Evolutionary conservation across 2,329 filamentous ascomycete genomes (phyloP), one percentile per base, ranked within the genome.

Genomic region (Alternaria longipes): DNA sequence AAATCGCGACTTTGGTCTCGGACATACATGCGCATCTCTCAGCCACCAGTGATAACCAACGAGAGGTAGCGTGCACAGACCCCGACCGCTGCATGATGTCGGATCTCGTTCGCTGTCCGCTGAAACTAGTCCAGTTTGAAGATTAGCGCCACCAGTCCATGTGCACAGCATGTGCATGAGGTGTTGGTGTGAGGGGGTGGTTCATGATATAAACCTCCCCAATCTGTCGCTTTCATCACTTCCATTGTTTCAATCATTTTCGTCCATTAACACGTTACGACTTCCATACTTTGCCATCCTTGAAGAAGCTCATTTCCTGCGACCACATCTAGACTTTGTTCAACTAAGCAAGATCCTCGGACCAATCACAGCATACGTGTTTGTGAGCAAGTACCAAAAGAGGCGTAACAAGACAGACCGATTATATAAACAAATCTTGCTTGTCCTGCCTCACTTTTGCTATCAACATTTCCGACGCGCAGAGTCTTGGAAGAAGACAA

Each of bases 331-430:
- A 46, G 30, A 24, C 47, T 45, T 40, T n/a, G 42, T 42, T 56
- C 54, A 49, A 34, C 46, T 59, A 53, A 66, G 57, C 54, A 38
- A 49, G 52, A 14, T 32, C 41, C 47, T 14, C 45, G 50, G 60
- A 62, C 69, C 69, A 72, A 72, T 65, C 60, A 67, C 49, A 51
- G 36, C 59, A 47, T 44, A 53, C 58, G 56, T 63, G 70, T 64
- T 71, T 68, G 65, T 70, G 68, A 69, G 66, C 66, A 63, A 36
- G 30, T n/a, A 47, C 41, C 30, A 32, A 52, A 60, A 52, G 36
- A 45, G 41, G 58, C 58, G 41, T 40, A 52, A 45, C 14, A 22
- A 38, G 41, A 34, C 49, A 59, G 58, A 56, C 59, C 28, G 36
- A 40, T 26, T 36, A 56, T 45, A 60, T 56, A 54, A 64, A 60